Conservation (phyloP, 371 early-diverging fungal species). For the Basidiobolus heterosporus region DNA sequence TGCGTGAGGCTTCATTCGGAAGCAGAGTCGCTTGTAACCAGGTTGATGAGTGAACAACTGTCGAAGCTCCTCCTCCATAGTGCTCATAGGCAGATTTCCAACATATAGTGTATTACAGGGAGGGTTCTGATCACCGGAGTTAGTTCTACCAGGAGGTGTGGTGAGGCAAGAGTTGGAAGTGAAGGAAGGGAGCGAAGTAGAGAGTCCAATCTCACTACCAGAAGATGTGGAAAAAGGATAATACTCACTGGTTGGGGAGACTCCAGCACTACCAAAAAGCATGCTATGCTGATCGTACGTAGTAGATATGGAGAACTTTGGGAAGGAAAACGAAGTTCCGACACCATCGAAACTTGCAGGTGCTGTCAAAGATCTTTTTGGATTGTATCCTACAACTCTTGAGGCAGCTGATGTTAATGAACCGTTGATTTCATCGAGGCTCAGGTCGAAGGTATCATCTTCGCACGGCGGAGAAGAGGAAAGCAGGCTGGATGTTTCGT, state of each 20-base stretch:
- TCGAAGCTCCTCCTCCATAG: constrained; percentile 69
- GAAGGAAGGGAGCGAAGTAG: constrained; percentile 9
- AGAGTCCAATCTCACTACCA: too few relatives aligned
- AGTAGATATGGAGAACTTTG: too few relatives aligned
- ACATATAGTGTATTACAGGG: constrained; percentile 94
- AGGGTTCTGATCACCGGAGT: constrained; percentile 80
- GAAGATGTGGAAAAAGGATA: too few relatives aligned
- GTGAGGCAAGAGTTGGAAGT: constrained; percentile 14
- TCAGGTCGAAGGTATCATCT: background rate
- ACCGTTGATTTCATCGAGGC: too few relatives aligned
- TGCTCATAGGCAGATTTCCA: constrained; percentile 74
- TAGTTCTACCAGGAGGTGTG: constrained; percentile 19
- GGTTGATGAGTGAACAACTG: constrained; percentile 47
- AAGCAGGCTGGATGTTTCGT: background rate
- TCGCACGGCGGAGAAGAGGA: background rate
- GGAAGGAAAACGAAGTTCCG: too few relatives aligned
- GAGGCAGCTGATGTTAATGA: too few relatives aligned
- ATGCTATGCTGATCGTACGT: too few relatives aligned
- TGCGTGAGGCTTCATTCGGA: constrained; percentile 31
- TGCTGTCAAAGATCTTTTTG: too few relatives aligned
- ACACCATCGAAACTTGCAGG: too few relatives aligned
- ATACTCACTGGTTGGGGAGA: too few relatives aligned
- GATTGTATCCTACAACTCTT: too few relatives aligned
- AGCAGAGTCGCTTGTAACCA: constrained; percentile 76
- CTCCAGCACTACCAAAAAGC: too few relatives aligned